These are phyloP conservation scores for Coniochaeta hoffmannii DNA, from an alignment of 2,329 filamentous ascomycete species.

Conservation along the genomic window DNA sequence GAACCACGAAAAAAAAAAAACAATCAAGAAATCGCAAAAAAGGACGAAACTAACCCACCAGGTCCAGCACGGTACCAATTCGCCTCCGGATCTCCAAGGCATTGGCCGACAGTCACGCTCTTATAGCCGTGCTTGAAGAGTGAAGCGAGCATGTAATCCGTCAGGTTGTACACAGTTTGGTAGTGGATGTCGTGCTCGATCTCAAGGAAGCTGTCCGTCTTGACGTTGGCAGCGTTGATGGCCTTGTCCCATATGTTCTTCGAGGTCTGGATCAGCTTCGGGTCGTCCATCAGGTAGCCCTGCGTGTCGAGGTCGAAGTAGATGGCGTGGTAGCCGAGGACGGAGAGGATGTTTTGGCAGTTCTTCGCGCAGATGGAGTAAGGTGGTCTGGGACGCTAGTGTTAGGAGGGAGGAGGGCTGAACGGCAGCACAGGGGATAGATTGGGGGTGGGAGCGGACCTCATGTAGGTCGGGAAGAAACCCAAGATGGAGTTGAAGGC, in stretches of 20 bases:
- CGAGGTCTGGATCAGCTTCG: constrained; percentile 23
- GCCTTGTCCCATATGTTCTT: constrained; percentile 24
- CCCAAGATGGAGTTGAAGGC: constrained; percentile 35
- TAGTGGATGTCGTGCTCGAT: constrained; percentile 46
- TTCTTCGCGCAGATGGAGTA: constrained; percentile 29
- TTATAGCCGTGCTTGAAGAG: constrained; percentile 33
- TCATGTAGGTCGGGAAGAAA: constrained; percentile 39
- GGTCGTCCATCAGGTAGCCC: constrained; percentile 23
- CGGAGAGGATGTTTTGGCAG: constrained; percentile 21
- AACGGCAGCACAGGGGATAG: constrained; percentile 16
- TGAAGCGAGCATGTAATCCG: constrained; percentile 32
- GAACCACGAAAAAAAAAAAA: background rate
- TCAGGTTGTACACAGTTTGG: constrained; percentile 38
- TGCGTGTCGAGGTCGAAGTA: constrained; percentile 29
- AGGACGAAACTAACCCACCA: constrained; percentile 5
- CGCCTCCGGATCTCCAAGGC: constrained; percentile 39
- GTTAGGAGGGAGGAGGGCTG: background rate
- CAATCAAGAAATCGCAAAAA: background rate
- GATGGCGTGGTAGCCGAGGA: constrained; percentile 27
- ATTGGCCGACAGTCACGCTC: constrained; percentile 48
- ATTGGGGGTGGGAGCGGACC: constrained; percentile 17
- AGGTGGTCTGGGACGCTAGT: constrained; percentile 25
- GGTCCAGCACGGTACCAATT: constrained; percentile 44
- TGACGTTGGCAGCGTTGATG: constrained; percentile 15
- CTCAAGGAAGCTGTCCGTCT: constrained; percentile 30